Evolutionary conservation across 225 moss, liverwort and hornwort genomes (phyloP).

Genomic region (Polytrichum commune): DNA sequence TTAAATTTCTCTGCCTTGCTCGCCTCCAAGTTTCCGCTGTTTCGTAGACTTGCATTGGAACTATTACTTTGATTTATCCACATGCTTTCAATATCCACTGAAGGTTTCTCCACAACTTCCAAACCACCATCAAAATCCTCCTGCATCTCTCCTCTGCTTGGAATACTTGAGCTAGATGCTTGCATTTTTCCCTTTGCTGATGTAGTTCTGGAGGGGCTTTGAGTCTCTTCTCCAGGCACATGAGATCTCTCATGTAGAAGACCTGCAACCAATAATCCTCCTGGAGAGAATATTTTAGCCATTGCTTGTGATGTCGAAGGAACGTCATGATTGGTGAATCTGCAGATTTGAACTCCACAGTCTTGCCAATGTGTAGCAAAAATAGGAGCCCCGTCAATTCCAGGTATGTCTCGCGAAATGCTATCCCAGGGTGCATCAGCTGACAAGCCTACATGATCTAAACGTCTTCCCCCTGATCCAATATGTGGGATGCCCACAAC

Average conservation of each 20-base stretch:
- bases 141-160: not conserved
- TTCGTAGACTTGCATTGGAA: not conserved
- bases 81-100: not conserved
- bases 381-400: not conserved
- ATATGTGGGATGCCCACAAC: constrained; percentile 29
- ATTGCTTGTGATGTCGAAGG: constrained; percentile 7
- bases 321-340: not conserved
- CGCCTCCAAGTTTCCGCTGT: not conserved
- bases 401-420: constrained; percentile 13
- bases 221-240: not conserved
- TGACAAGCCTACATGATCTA: constrained; percentile 40
- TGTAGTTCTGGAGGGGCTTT: not conserved
- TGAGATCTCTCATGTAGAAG: not conserved
- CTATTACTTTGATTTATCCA: not conserved
- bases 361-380: not conserved
- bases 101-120: not conserved
- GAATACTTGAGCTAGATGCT: not conserved
- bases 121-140: too few species aligned
- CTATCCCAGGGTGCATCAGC: constrained; percentile 45
- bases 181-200: too few species aligned
- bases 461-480: constrained; percentile 23
- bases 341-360: not conserved
- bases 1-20: not conserved
- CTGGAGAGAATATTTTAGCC: constrained; percentile 8
- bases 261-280: constrained; percentile 7